Evolutionary conservation across 768 basidiomycete species (phyloP), one percentile per base, ranked within the genome.

Genomic region (Zangia roseola): DNA sequence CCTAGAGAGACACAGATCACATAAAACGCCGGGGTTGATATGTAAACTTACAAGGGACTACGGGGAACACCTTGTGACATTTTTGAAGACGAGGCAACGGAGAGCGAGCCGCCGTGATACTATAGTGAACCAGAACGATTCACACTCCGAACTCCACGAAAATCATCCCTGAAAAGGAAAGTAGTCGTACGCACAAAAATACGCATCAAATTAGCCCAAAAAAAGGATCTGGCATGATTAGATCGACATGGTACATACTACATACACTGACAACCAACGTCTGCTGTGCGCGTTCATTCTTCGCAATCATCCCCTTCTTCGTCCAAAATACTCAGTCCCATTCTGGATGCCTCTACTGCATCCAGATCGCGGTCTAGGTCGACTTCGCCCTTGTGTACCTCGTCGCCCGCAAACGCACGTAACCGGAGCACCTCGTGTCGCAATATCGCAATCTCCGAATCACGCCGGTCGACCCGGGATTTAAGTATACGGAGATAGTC

Each of bases 401-500:
- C 59, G 16, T 63, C 63, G 6, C 62, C 61, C 9, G 51, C 55
- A 33, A 72, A 66, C 24, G 58, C 52, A 39, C 85, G 74, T 63
- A 94, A 66, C 49, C 83, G 71, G 55, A 64, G 62, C 23, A 95
- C 77, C 66, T 93, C 91, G 54, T 61, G 65, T 54, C 91, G 74
- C 62, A 95, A 63, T 60, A 58, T 71, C 49, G 64, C 72, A 57
- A 95, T 88, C 71, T 93, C 91, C 39, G 76, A 78, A 60, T 97
- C 91, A 54, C 94, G 70, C 61, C 88, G 76, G 45, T 89, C 86
- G 41, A 94, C 79, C 25, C 88, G 80, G 16, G 72, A 84, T 52
- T 88, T 88, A 59, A 97, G 76, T 53, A 80, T 71, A 55, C 85
- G 76, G 53, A 97, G 86, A 63, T 78, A 94, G 64, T 93, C 88